Base-by-base conservation (phyloP, 2,329 filamentous ascomycete species). In the Talaromyces piceae region DNA sequence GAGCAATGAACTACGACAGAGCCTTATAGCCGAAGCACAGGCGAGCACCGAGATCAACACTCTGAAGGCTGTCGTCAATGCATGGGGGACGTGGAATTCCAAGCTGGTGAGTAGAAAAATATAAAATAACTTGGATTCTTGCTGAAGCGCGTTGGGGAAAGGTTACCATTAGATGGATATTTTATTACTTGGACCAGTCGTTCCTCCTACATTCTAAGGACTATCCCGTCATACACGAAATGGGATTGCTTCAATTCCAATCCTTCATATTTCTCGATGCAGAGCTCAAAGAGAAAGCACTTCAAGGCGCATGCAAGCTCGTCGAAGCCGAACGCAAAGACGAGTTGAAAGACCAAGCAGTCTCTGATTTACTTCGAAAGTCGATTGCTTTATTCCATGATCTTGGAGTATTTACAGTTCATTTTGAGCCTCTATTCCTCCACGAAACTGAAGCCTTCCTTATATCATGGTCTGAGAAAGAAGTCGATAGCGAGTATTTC, bases 111-210 rank as follows among this genome's bases (percentile, higher is more conserved):
- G 80, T 20, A 13, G 18, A 11, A 16, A 44, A 25, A 28, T n/a
- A 20, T 13, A 7, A 30, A 30, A 30, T 7, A 30, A 30, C 7
- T 7, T 7, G 28, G 28, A 13, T 13, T 30, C 28, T 7, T 12
- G 7, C 41, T 49, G 30, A 49, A 16, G 16, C 41, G 3, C 11
- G 6, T 25, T 13, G 25, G 16, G 9, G 27, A 46, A 59, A 90
- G 83, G 80, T 83, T 57, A 83, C 84, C 12, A 81, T 98, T 48
- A 82, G 90, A 45, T 91, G 87, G 56, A 86, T 94, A 33, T 97
- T 96, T 70, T 95, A 90, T 72, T 98, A 91, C 63, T 79, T 98
- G 57, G 91, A 98, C 66, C 84, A 93, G 56, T 88, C 90, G 2
- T 96, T 90, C 63, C 77, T 98, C 6, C 75, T 95, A 2, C 84